Base-by-base conservation (phyloP, 2,329 filamentous ascomycete species). In the Trichoderma arundinaceum region DNA sequence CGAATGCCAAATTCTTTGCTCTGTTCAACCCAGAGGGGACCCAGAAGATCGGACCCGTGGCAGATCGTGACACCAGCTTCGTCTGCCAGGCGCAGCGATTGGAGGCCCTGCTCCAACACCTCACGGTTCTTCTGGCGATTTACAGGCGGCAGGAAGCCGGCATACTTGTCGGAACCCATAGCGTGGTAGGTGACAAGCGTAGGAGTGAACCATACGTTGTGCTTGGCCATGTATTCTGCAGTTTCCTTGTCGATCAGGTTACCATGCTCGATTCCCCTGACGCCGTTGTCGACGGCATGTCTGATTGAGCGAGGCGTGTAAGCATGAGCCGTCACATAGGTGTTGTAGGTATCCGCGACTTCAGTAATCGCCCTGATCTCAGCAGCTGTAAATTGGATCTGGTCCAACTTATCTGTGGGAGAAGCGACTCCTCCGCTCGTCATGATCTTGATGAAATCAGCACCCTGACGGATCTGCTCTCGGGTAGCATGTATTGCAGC, bases 371-470 rank as follows among this genome's bases (percentile, higher is more conserved):
- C 84, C 44, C 75, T 75, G 62, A 88, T 82, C 75, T 88, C 86
- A 41, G 81, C 82, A 0, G 79, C 75, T 0, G 84, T 84, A 73
- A 88, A 88, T 71, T 88, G 86, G 13, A 83, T 74, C 69, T 82
- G 79, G 7, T 82, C 79, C 10, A 88, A 75, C 44, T 75, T 76
- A 70, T 88, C 86, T 0, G 84, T 86, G 0, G 84, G 84, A 10
- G 80, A 83, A 0, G 82, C 80, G 1, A 88, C 85, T 8, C 86
- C 86, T 1, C 86, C 86, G 5, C 80, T 80, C 0, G 78, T 78
- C 84, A 88, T 88, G 68, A 89, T 85, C 73, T 88, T 88, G 73
- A 89, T 81, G 69, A 88, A 88, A 70, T 88, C 84, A 0, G 84
- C 83, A 1, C 86, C 86, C 8, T 75, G 78, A 2, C 86, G 78